Evolutionary conservation across 2,329 filamentous ascomycete genomes (phyloP), one percentile per base, ranked within the genome.

Genomic region (Hymenoscyphus scutula): DNA sequence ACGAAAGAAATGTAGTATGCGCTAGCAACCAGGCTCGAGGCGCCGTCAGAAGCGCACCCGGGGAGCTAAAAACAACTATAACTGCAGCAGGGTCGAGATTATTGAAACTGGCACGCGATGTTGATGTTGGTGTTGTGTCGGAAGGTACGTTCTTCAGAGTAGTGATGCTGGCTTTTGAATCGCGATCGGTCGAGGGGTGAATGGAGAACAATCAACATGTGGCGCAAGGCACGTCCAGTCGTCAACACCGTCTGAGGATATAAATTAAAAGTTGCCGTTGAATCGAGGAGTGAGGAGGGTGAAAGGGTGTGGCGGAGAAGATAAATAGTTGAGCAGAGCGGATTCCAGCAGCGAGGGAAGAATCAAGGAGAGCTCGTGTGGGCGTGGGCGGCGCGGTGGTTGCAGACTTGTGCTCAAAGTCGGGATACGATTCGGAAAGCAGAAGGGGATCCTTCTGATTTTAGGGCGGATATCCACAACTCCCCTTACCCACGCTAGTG

Each of bases 181-280:
- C 45, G 45, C 45, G 45, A 51, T 25, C n/a, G 38, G 45, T 51
- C n/a, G 55, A 41, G 55, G n/a, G 29, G 55, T 29, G 32, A 11
- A 25, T 34, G 38, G 34, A 17, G n/a, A 55, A 55, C 17, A 27
- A 55, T 37, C 29, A 56, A 34, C 30, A 19, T 23, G 45, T 23
- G 45, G 45, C 45, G 45, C 45, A 37, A 37, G 13, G 34, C 34
- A 51, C 45, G 25, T 10, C 45, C 45, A 19, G 11, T 13, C 34
- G 34, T 37, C 19, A 27, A 25, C 53, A 55, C 53, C 3, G 17
- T 19, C 29, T 56, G 55, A 27, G 19, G 55, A 56, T 56, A 56
- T 56, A 56, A 38, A 56, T 56, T 41, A 56, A 34, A 29, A 56
- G n/a, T 41, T 56, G 23, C 55, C 19, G 41, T 32, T 38, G 45